phyloP scores from a whole-genome alignment of 2,329 filamentous ascomycete species.

The Chaetomium olivaceum region DNA sequence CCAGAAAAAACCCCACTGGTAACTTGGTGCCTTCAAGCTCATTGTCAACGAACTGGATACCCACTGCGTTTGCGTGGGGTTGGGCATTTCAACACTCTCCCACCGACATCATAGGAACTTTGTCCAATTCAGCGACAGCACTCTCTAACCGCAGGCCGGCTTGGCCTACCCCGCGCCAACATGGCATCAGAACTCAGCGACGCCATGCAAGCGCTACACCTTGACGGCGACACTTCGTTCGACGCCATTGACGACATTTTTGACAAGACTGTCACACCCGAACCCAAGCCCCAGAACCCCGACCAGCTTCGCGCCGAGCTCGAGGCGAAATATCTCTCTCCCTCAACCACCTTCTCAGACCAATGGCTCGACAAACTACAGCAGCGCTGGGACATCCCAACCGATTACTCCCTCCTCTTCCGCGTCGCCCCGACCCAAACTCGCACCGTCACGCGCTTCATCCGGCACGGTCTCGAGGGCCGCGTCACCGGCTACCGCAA shows the following conservation, averaged over 20 bases:
- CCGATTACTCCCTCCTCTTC: constrained; percentile 82
- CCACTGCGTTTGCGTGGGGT: not conserved
- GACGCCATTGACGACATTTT: constrained; percentile 60
- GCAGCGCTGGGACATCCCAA: constrained; percentile 80
- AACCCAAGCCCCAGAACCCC: constrained; percentile 52
- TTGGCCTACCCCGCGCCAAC: constrained; percentile 11
- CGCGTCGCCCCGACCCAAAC: constrained; percentile 87
- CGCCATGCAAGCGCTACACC: constrained; percentile 53
- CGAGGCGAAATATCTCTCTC: constrained; percentile 75
- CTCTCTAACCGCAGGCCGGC: not conserved
- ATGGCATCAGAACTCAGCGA: constrained; percentile 45
- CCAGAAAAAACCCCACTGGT: not conserved
- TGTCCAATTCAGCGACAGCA: not conserved
- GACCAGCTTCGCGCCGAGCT: constrained; percentile 69
- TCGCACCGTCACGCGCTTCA: constrained; percentile 91
- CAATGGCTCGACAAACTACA: constrained; percentile 89
- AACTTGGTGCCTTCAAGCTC: not conserved
- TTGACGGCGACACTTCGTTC: constrained; percentile 40
- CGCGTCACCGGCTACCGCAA: constrained; percentile 91
- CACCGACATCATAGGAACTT: not conserved
- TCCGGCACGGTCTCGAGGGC: constrained; percentile 86
- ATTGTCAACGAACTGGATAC: not conserved
- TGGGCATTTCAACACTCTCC: not conserved
- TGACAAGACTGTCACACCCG: constrained; percentile 47
- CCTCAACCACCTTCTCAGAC: constrained; percentile 74